Base-by-base conservation (phyloP, 2,329 filamentous ascomycete genomes). In the Lasiodiplodia theobromae region DNA sequence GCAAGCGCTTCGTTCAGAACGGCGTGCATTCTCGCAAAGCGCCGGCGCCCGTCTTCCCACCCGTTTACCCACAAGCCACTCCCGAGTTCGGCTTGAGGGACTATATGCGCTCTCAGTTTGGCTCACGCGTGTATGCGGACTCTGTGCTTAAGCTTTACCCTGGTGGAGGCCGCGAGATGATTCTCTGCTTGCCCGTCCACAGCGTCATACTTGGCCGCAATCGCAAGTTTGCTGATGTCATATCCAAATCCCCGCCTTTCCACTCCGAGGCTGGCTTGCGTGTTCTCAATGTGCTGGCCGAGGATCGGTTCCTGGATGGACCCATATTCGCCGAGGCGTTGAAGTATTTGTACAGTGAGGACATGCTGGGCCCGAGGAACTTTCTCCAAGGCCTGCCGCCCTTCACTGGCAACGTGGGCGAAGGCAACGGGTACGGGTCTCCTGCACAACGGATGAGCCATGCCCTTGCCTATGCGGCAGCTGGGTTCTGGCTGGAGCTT, bases 391-490 rank as follows among this genome's bases (percentile, higher is more conserved):
- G 77, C 12, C 66, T 80, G 7, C 69, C 64, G 8, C 75, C 76
- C 2, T 77, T 75, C 64, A 71, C 72, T 40, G 69, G 72, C 16
- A 74, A 75, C 6, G 71, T 57, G 47, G 72, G 76, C 7, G 71
- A 75, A 47, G 53, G 71, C 5, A 70, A 73, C 4, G 68, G 71
- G 8, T 74, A 73, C 28, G 73, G 70, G 38, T 77, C 77, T 53
- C 77, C 78, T 53, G 76, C 73, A 12, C 75, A 72, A 62, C 78
- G 78, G 49, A 79, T 79, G 77, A 71, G 70, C 23, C 76, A 79
- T 64, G 72, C 76, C 3, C 78, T 92, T 23, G 87, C 88, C 28
- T 91, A 91, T 73, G 86, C 89, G 56, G 88, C 89, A 31, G 86
- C 88, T 5, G 90, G 89, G 0, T 82, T 86, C 62, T 80, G 88